Evolutionary conservation across 768 basidiomycete species (phyloP), one percentile per base, ranked within the genome.

Genomic region (Suillus bovinus): DNA sequence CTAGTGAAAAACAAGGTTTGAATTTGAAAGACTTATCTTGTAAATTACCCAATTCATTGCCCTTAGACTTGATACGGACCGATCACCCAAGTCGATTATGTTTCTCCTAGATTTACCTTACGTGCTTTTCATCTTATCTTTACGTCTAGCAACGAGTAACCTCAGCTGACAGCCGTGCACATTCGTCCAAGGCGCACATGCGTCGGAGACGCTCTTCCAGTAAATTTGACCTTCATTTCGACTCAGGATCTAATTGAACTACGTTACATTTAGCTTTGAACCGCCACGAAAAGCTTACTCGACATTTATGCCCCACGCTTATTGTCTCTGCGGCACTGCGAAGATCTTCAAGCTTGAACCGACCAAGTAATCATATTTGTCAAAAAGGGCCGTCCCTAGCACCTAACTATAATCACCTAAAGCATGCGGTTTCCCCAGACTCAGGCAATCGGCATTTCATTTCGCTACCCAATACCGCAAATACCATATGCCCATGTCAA

Each of bases 401-500:
- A n/a, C n/a, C n/a, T n/a, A n/a, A n/a, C 31, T 34, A 22, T 16
- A 54, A 36, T 36, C 29, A 34, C 13, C n/a, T 54, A 53, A 22
- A 38, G 54, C 24, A 55, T 39, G 6, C n/a, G 5, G 5, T 11
- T 56, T 56, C 55, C 55, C 55, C 55, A 39, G 17, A 39, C 38
- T 56, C 55, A 56, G 24, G 11, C 10, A 39, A 56, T 56, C 38
- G 11, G 24, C 24, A 17, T 56, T 56, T 56, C 55, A 56, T 56
- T 56, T 56, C 55, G n/a, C n/a, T n/a, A n/a, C n/a, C n/a, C n/a
- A n/a, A n/a, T n/a, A n/a, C n/a, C n/a, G n/a, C n/a, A n/a, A n/a
- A n/a, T n/a, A n/a, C n/a, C n/a, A n/a, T n/a, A n/a, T n/a, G n/a
- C n/a, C n/a, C n/a, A n/a, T n/a, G n/a, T n/a, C n/a, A n/a, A n/a